These are phyloP conservation scores for Plantago major DNA, from an alignment of 257 asterid genomes.

Conservation along the genomic window DNA sequence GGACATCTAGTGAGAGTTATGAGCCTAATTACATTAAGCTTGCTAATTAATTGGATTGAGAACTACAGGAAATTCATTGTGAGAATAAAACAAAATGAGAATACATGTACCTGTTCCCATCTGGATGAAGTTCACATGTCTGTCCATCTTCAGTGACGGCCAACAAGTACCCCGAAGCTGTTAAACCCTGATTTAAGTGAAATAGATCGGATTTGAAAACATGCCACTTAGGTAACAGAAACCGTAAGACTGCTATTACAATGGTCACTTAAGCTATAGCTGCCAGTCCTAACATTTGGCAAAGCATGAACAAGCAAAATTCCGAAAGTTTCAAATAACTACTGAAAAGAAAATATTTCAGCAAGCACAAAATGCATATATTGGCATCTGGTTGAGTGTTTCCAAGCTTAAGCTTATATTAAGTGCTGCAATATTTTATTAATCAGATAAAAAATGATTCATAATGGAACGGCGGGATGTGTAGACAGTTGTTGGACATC, in stretches of 20 bases:
- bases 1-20: background rate
- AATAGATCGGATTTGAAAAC: constrained; percentile 13
- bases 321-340: constrained; percentile 13
- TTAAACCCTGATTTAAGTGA: constrained; percentile 54
- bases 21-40: constrained; percentile 1
- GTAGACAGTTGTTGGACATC: no score
- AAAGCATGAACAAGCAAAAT: constrained; percentile 3
- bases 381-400: background rate
- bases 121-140: constrained; percentile 91
- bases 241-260: constrained; percentile 1
- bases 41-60: background rate
- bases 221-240: background rate
- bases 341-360: no score
- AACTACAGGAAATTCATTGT: constrained; percentile 11
- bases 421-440: no score
- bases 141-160: constrained; percentile 74
- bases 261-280: background rate
- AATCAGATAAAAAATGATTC: no score
- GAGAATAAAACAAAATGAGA: constrained; percentile 2
- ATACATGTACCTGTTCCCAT: constrained; percentile 76
- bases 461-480: no score
- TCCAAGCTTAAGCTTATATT: no score
- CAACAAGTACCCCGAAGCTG: constrained; percentile 66
- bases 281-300: constrained; percentile 8
- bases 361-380: background rate